Base-by-base conservation (phyloP, 78 protist species). In the Dictyostelium brefeldianum region DNA sequence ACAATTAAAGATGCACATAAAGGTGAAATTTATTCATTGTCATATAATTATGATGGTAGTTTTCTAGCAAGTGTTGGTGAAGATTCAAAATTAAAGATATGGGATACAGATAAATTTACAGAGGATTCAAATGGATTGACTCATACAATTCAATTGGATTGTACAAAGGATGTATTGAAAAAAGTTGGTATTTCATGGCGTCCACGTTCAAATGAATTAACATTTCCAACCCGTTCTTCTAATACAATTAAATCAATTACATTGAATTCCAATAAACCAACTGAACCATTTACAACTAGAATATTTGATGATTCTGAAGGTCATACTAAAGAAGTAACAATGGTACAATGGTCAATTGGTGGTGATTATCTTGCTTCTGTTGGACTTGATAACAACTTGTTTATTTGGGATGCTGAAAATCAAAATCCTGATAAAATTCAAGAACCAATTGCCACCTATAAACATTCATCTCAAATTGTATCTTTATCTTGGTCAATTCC, bases 321-420 rank as follows among this genome's bases (percentile, higher is more conserved):
- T 25, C 84, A 77, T 17, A 77, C 53, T 25, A 74, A 78, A n/a
- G 84, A 54, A 17, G 50, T 48, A 2, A 74, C 46, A 7, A 7
- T 25, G 47, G 85, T 87, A 4, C 43, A 11, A 15, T 87, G 80
- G 47, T 59, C 78, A 31, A 54, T 78, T 5, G 54, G 67, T 77
- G 93, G 93, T 36, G 31, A 87, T 12, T 87, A 87, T 50, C n/a
- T 87, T 17, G 84, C 77, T 1, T 65, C 93, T 10, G 18, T 31
- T 64, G 83, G 79, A 1, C 11, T 17, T 4, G 93, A 87, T 77
- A 25, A 41, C 4, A 12, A 25, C 5, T 10, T 77, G 4, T 75
- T 57, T 25, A 51, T 87, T 59, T 87, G 93, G 93, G 48, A 74
- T 18, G 27, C 46, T 29, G 75, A 67, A 31, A 11, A 75, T 5